These are phyloP conservation scores for Colletotrichum shisoi DNA, from an alignment of 2,329 filamentous ascomycete species.

Conservation along the genomic window DNA sequence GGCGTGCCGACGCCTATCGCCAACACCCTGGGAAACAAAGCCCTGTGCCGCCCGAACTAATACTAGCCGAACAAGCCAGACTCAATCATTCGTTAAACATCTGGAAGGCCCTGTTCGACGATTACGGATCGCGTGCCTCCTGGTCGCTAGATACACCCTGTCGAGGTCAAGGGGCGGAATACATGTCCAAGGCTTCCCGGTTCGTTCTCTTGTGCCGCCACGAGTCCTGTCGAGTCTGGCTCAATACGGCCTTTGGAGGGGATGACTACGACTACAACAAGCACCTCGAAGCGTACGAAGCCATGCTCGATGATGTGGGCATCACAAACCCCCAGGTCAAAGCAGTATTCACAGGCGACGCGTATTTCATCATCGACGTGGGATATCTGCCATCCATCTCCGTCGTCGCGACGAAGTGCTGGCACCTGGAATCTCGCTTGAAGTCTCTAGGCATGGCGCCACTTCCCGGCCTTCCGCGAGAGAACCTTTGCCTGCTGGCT, in stretches of 20 bases:
- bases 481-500: conserved; percentile 10
- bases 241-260: conserved; percentile 7
- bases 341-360: background rate
- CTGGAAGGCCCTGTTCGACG: conserved; percentile 8
- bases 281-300: background rate
- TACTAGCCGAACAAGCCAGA: background rate
- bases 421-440: conserved; percentile 14
- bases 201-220: conserved; percentile 5
- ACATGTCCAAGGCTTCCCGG: background rate
- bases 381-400: conserved; percentile 23
- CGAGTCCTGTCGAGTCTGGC: conserved; percentile 16
- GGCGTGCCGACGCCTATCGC: conserved; percentile 6
- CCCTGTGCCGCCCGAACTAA: background rate
- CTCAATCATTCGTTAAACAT: background rate
- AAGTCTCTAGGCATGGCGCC: conserved; percentile 3
- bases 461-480: conserved; percentile 12
- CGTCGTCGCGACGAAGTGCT: conserved; percentile 4
- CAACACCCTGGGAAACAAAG: background rate
- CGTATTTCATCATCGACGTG: background rate
- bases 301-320: conserved; percentile 2
- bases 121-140: background rate
- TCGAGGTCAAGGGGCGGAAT: background rate
- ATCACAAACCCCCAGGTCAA: background rate
- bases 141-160: background rate
- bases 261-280: background rate